phyloP scores from a whole-genome alignment of 805 yeast genomes.

The Yarrowia sp. region DNA sequence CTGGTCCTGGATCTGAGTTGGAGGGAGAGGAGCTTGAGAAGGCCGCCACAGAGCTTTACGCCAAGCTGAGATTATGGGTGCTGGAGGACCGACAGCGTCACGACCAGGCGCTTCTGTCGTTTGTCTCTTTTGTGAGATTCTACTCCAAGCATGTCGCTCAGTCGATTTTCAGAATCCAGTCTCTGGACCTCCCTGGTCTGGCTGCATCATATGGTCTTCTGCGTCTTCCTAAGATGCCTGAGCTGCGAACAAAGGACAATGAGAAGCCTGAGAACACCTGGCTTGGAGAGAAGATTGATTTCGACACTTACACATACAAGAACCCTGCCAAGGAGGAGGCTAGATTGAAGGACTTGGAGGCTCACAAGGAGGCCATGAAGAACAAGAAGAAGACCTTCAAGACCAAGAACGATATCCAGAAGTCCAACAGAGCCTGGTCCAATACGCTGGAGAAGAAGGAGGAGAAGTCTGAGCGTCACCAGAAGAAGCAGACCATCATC shows the following conservation, averaged over 20 bases:
- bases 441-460: constrained; percentile 64
- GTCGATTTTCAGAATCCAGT: constrained; percentile 75
- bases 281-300: constrained; percentile 60
- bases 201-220: constrained; percentile 78
- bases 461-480: constrained; percentile 58
- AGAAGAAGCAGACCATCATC: constrained; percentile 61
- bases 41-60: constrained; percentile 30
- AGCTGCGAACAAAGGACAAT: constrained; percentile 50
- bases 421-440: constrained; percentile 74
- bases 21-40: constrained; percentile 29
- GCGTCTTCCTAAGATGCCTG: constrained; percentile 94
- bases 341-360: constrained; percentile 58
- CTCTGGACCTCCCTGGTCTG: constrained; percentile 67
- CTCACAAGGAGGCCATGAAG: constrained; percentile 36
- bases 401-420: constrained; percentile 41
- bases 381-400: constrained; percentile 36
- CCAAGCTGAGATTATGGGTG: constrained; percentile 51
- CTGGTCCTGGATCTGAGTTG: constrained; percentile 26
- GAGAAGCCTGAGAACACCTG: constrained; percentile 70
- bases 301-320: constrained; percentile 63
- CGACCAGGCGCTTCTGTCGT: constrained; percentile 75
- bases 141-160: constrained; percentile 85
- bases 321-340: constrained; percentile 63
- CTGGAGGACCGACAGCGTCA: constrained; percentile 74
- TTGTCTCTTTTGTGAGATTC: constrained; percentile 77